A percentile compares a stretch with the other conserved stretches of the same genome.
These are phyloP conservation scores for Spongospora subterranea DNA, from an alignment of 208 protist species.

Conservation along the genomic window DNA sequence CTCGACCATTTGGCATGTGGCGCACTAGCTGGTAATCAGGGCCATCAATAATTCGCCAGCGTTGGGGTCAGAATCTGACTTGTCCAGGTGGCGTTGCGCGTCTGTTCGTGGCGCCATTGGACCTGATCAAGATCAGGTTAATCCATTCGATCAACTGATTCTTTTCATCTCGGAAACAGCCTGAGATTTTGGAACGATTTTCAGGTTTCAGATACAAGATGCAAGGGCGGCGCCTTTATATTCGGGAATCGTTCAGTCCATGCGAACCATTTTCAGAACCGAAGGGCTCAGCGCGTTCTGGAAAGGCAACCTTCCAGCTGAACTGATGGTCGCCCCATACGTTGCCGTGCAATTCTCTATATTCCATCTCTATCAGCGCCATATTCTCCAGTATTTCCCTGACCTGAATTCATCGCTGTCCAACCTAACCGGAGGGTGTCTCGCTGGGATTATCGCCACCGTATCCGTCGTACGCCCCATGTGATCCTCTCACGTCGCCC, in stretches of 20 bases:
- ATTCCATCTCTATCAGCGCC: not conserved
- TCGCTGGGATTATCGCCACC: constrained; percentile 36
- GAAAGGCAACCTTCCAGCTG: constrained; percentile 6
- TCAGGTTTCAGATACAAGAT: constrained; percentile 37
- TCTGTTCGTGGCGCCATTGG: not conserved
- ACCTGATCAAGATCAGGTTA: constrained; percentile 48
- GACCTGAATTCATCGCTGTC: not conserved
- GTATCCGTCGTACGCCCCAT: not conserved
- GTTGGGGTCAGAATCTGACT: not conserved
- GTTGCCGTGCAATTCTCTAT: constrained; percentile 6
- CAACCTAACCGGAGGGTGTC: not conserved
- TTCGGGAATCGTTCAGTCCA: constrained; percentile 20
- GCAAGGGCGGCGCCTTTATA: not conserved
- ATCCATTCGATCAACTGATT: not conserved
- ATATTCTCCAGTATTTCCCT: not conserved
- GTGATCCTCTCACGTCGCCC: not conserved
- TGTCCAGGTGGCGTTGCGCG: constrained; percentile 39
- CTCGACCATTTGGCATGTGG: not conserved
- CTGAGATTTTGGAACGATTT: not conserved
- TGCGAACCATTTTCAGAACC: not conserved
- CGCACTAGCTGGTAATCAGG: not conserved
- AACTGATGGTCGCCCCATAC: constrained; percentile 45
- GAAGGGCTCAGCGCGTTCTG: constrained; percentile 7
- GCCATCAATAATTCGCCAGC: not conserved
- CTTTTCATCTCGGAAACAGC: not conserved